Evolutionary conservation across 345 rosid species (phyloP), one percentile per base, ranked within the genome.

Genomic region (Geranium rotundifolium): DNA sequence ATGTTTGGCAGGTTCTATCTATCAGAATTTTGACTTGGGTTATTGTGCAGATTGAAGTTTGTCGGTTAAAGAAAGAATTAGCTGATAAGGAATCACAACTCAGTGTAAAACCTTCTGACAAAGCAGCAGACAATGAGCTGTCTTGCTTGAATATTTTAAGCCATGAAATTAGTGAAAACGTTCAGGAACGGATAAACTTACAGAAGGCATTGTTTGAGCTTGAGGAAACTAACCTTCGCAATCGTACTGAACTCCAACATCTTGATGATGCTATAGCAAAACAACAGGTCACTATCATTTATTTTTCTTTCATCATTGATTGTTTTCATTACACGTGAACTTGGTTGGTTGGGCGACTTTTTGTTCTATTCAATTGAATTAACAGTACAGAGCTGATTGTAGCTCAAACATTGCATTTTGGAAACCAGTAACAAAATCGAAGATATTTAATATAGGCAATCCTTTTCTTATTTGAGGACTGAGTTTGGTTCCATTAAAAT

Each of bases 101-200:
- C 56, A 82, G 82, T 72, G 75, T 85, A 79, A 85, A 76, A 73
- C 86, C 95, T 70, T 70, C 77, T 73, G 98, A 82, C 68, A 84
- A 75, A 67, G 84, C 85, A 72, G 92, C 80, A 15, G 92, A 82
- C 70, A 82, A 84, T 79, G 98, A 91, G 75, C 72, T 89, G 67
- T 91, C 98, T 23, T 85, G 96, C 86, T 75, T 91, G 77, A 84
- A 91, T 72, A 75, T 78, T 71, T 73, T 91, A 67, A 91, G 98
- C 81, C 87, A 83, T 75, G 96, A 91, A 75, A 91, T 84, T 57
- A 85, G 95, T 68, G 98, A 92, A 85, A 91, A 91, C 67, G 96
- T 89, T 59, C 98, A 85, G 78, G 96, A 88, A 71, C 83, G 95
- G 67, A 92, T 87, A 68, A 92, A 89, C 79, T 80, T 89, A 64